A percentile compares a stretch with the other conserved stretches of the same genome.
These are phyloP conservation scores for Melanopsichium pennsylvanicum DNA, from an alignment of 1,284 basidiomycete genomes.

Conservation along the genomic window DNA sequence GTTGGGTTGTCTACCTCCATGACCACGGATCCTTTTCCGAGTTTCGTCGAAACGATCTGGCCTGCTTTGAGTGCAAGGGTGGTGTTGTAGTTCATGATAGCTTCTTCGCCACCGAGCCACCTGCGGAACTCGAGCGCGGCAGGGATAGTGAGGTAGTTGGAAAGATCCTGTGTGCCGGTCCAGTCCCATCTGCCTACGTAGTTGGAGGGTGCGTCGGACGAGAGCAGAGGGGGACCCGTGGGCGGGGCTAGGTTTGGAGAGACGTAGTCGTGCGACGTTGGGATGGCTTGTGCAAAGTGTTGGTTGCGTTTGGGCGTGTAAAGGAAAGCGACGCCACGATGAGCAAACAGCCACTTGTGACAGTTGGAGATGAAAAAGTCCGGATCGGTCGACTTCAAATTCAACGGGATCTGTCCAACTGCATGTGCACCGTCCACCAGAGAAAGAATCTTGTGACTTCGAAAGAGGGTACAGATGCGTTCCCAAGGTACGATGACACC, in stretches of 20 bases:
- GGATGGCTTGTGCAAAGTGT: slow-evolving; percentile 77
- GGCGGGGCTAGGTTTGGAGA: slow-evolving; percentile 8
- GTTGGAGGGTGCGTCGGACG: slow-evolving; percentile 16
- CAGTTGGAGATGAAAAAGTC: slow-evolving; percentile 63
- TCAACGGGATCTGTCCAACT: slow-evolving; percentile 70
- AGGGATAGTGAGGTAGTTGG: slow-evolving; percentile 36
- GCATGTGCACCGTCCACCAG: slow-evolving; percentile 82
- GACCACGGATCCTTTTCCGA: slow-evolving; percentile 54
- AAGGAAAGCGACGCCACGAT: slow-evolving; percentile 76
- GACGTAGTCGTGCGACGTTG: slow-evolving; percentile 69
- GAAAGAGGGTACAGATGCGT: slow-evolving; percentile 69
- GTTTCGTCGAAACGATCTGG: slow-evolving; percentile 71
- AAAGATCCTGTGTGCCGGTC: slow-evolving; percentile 41
- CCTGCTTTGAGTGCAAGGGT: slow-evolving; percentile 78
- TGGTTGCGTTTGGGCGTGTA: slow-evolving; percentile 84
- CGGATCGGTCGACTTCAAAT: slow-evolving; percentile 59
- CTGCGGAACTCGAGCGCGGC: slow-evolving; percentile 79
- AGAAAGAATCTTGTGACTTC: slow-evolving; percentile 51
- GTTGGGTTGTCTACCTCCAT: slow-evolving; percentile 9
- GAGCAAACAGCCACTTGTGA: slow-evolving; percentile 70
- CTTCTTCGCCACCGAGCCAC: slow-evolving; percentile 82
- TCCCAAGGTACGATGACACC: slow-evolving; percentile 82
- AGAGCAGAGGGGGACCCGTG: slow-evolving; percentile 12
- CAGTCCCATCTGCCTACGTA: slow-evolving; percentile 44
- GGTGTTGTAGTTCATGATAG: slow-evolving; percentile 80